Evolutionary conservation across 73 alveolate species (phyloP).

Genomic region (Paramecium pentaurelia): DNA sequence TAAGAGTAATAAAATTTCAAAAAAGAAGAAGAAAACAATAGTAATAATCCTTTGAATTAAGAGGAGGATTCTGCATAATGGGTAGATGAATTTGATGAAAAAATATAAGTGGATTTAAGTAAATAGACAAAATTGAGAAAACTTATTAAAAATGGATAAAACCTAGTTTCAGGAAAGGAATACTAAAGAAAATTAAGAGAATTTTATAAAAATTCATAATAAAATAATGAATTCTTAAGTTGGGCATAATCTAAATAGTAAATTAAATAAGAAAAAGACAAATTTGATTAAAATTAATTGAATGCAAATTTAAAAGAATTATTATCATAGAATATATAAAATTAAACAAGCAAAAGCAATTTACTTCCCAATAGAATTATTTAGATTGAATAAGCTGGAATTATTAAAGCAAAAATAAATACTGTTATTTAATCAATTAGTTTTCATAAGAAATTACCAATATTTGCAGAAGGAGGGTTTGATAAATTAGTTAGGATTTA

Average conservation of each 20-base stretch:
- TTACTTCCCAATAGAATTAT: slow-evolving; percentile 3
- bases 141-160: slow-evolving; percentile 51
- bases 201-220: slow-evolving; percentile 27
- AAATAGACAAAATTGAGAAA: slow-evolving; percentile 57
- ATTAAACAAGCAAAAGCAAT: not conserved
- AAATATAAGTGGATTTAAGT: slow-evolving; percentile 39
- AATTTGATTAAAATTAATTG: not conserved
- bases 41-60: not conserved
- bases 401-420: not conserved
- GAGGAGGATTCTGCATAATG: not conserved
- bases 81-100: slow-evolving; percentile 53
- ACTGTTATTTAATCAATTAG: not conserved
- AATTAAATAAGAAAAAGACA: not conserved
- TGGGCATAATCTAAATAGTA: slow-evolving; percentile 39
- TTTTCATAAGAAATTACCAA: slow-evolving; percentile 10
- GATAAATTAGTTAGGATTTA: slow-evolving; percentile 13
- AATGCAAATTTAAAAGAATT: not conserved
- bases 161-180: slow-evolving; percentile 33
- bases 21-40: not conserved
- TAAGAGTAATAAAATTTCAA: not conserved
- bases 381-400: slow-evolving; percentile 49
- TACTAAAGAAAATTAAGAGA: slow-evolving; percentile 43
- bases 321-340: slow-evolving; percentile 6
- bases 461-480: slow-evolving; percentile 43
- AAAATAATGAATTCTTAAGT: slow-evolving; percentile 12